Conservation (phyloP, 164 flowering plant genomes). For the Tinospora cordifolia region DNA sequence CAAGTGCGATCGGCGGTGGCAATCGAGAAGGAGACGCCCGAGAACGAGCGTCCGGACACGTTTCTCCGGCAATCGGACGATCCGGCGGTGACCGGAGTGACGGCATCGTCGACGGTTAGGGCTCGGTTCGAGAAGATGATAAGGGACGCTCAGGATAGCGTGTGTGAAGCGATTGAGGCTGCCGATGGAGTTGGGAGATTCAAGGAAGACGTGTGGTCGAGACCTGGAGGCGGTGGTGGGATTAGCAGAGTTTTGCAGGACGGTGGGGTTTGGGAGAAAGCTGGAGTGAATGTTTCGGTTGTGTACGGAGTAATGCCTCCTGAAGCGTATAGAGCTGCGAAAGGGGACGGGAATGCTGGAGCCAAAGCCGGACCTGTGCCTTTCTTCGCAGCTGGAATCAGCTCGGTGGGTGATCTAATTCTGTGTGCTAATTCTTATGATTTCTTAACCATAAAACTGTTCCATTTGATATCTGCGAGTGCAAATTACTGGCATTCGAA, state of each 20-base stretch:
- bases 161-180: slow-evolving; percentile 64
- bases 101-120: slow-evolving; percentile 39
- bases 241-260: slow-evolving; percentile 89
- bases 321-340: slow-evolving; percentile 94
- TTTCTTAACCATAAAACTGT: neutral
- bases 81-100: neutral
- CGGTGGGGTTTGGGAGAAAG: slow-evolving; percentile 88
- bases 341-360: slow-evolving; percentile 30
- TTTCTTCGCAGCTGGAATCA: slow-evolving; percentile 91
- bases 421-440: too few relatives aligned
- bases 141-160: slow-evolving; percentile 72
- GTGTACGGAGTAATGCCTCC: slow-evolving; percentile 98
- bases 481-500: too few relatives aligned
- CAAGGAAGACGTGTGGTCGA: slow-evolving; percentile 92
- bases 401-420: slow-evolving; percentile 53
- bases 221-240: slow-evolving; percentile 96
- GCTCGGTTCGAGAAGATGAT: slow-evolving; percentile 90
- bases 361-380: slow-evolving; percentile 72
- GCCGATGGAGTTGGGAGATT: slow-evolving; percentile 68
- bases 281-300: slow-evolving; percentile 92
- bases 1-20: slow-evolving; percentile 34
- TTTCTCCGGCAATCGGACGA: slow-evolving; percentile 60
- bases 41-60: slow-evolving; percentile 55
- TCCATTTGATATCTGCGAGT: neutral
- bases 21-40: slow-evolving; percentile 76